These are phyloP conservation scores for Acer yangbiense DNA, from an alignment of 345 rosid genomes.

Conservation along the genomic window DNA sequence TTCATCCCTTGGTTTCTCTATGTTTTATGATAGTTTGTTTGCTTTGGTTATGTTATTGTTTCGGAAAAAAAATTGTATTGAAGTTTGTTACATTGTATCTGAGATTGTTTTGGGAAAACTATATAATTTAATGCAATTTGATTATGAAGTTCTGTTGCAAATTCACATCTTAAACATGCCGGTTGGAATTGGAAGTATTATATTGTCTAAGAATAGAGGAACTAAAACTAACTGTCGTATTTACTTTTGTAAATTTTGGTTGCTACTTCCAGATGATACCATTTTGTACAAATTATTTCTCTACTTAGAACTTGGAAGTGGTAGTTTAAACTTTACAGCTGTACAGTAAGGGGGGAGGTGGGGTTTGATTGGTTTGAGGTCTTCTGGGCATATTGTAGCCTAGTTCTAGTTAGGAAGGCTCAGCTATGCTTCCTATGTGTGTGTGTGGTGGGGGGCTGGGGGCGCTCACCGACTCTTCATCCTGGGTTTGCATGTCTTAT, in stretches of 20 bases:
- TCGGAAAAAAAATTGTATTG: not conserved
- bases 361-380: not conserved
- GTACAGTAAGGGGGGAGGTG: not conserved
- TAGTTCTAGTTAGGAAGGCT: not conserved
- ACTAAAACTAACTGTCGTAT: not conserved
- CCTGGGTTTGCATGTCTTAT: not conserved
- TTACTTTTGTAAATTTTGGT: not conserved
- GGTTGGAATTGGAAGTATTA: not conserved
- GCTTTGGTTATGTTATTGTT: not conserved
- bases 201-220: not conserved
- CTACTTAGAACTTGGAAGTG: not conserved
- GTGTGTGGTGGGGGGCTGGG: not conserved
- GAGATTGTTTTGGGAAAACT: not conserved
- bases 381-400: not conserved
- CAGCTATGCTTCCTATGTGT: not conserved
- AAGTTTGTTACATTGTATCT: not conserved
- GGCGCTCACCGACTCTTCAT: not conserved
- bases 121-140: not conserved
- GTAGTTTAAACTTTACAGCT: not conserved
- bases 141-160: not conserved
- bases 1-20: not conserved
- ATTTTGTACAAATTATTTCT: not conserved
- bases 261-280: not conserved
- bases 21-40: not conserved
- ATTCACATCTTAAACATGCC: not conserved